phyloP scores from a whole-genome alignment of 495 filamentous ascomycete species.

The Trichoderma orchidacearum region DNA sequence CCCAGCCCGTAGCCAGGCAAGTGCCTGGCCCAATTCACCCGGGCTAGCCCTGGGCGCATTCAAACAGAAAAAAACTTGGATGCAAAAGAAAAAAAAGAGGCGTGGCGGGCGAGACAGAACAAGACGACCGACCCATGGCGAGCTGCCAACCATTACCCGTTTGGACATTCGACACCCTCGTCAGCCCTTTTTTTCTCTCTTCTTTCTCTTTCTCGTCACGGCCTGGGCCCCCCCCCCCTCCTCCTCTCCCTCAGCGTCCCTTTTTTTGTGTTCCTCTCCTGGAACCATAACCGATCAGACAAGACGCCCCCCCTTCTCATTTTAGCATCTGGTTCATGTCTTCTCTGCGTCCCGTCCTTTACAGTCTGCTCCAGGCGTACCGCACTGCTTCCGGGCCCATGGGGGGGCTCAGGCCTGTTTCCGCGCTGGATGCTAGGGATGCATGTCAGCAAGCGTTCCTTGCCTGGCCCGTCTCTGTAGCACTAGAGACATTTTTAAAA shows the following conservation, averaged over 20 bases:
- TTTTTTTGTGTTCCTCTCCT: neutral
- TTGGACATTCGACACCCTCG: too few species aligned
- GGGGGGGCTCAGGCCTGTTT: neutral
- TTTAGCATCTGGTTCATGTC: neutral
- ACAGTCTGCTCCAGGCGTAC: neutral
- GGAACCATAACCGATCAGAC: neutral
- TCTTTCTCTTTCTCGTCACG: neutral
- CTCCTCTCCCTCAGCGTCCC: neutral
- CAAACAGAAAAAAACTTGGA: too few species aligned
- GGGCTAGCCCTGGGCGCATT: too few species aligned
- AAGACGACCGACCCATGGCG: neutral
- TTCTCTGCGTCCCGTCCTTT: neutral
- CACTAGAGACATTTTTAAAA: too few species aligned
- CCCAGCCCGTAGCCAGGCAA: too few species aligned
- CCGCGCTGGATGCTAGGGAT: neutral
- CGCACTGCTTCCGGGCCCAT: too few species aligned
- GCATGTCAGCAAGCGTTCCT: constrained; percentile 1
- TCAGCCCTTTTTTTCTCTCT: neutral
- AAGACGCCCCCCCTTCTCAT: neutral
- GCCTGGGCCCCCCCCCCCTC: too few species aligned
- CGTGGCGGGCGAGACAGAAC: too few species aligned
- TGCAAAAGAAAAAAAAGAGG: too few species aligned
- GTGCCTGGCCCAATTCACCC: too few species aligned
- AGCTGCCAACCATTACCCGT: neutral
- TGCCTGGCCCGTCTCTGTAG: neutral